These are phyloP conservation scores for Podila horticola DNA, from an alignment of 192 early-diverging fungal genomes.

Conservation along the genomic window DNA sequence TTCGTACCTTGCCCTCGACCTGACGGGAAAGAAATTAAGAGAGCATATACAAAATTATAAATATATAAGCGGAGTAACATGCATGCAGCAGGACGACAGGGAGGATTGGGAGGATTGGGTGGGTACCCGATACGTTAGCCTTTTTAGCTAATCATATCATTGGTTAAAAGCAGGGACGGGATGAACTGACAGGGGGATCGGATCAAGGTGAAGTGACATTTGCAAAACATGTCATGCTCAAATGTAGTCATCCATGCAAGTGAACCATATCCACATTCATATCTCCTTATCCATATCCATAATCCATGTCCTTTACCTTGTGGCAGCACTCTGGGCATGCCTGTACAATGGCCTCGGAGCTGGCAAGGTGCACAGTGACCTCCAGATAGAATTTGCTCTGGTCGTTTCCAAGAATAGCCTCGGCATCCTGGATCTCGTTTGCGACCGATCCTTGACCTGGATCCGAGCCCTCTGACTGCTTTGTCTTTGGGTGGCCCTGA, in stretches of 20 bases:
- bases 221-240: too few species aligned
- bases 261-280: neutral
- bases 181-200: too few species aligned
- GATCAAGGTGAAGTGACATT: too few species aligned
- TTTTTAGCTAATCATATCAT: too few species aligned
- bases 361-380: conserved; percentile 43
- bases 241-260: too few species aligned
- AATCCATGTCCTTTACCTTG: conserved; percentile 13
- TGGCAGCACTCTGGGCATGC: conserved; percentile 50
- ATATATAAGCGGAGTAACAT: too few species aligned
- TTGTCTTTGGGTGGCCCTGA: conserved; percentile 40
- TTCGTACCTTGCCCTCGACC: conserved; percentile 48
- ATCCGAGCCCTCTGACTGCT: conserved; percentile 16
- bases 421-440: conserved; percentile 5
- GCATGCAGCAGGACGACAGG: too few species aligned
- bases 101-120: too few species aligned
- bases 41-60: too few species aligned
- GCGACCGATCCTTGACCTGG: neutral
- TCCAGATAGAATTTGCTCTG: conserved; percentile 34
- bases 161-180: too few species aligned
- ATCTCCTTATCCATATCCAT: neutral
- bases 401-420: conserved; percentile 3
- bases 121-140: too few species aligned
- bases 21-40: neutral
- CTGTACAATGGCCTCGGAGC: conserved; percentile 45